A percentile compares a stretch with the other conserved stretches of the same genome.
These are phyloP conservation scores for Tubosaeta sp. DNA, from an alignment of 768 basidiomycete genomes.

Conservation along the genomic window DNA sequence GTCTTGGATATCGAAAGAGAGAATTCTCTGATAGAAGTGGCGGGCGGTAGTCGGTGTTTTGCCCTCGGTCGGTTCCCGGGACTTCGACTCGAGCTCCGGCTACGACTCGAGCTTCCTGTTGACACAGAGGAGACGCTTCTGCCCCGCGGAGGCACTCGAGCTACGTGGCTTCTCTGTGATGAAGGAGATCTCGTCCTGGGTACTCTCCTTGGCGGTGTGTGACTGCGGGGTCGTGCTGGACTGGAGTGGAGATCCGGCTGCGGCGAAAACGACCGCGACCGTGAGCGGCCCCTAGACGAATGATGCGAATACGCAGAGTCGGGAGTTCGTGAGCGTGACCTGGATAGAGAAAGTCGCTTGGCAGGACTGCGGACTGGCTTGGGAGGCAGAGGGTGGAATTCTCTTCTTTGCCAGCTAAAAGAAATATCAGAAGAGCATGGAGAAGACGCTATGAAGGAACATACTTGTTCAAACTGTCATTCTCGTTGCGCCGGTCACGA, in stretches of 20 bases:
- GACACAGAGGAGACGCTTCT: conserved; percentile 54
- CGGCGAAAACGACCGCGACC: conserved; percentile 57
- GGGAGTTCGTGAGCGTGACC: conserved; percentile 52
- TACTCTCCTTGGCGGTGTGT: conserved; percentile 46
- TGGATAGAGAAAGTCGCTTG: conserved; percentile 41
- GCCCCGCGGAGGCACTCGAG: conserved; percentile 32
- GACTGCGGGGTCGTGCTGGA: conserved; percentile 42
- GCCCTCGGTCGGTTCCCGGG: conserved; percentile 48
- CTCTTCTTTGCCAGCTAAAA: conserved; percentile 64
- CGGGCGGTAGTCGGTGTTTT: conserved; percentile 59
- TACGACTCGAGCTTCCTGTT: conserved; percentile 53
- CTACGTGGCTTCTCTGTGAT: conserved; percentile 38
- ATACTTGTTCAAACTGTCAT: conserved; percentile 73
- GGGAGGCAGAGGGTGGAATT: conserved; percentile 40
- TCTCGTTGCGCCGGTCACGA: conserved; percentile 49
- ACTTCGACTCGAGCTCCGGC: conserved; percentile 49
- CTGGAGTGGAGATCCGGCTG: conserved; percentile 52
- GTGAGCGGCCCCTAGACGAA: conserved; percentile 63
- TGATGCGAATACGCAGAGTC: conserved; percentile 62
- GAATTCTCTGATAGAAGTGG: conserved; percentile 37
- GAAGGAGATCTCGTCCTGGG: conserved; percentile 38
- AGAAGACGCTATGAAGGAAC: conserved; percentile 22
- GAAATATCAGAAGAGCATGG: conserved; percentile 5
- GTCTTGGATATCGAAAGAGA: conserved; percentile 31
- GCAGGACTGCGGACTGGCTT: conserved; percentile 32